These are phyloP conservation scores for Sanghuangporus sanghuang DNA, from an alignment of 1,284 basidiomycete genomes.

Conservation along the genomic window DNA sequence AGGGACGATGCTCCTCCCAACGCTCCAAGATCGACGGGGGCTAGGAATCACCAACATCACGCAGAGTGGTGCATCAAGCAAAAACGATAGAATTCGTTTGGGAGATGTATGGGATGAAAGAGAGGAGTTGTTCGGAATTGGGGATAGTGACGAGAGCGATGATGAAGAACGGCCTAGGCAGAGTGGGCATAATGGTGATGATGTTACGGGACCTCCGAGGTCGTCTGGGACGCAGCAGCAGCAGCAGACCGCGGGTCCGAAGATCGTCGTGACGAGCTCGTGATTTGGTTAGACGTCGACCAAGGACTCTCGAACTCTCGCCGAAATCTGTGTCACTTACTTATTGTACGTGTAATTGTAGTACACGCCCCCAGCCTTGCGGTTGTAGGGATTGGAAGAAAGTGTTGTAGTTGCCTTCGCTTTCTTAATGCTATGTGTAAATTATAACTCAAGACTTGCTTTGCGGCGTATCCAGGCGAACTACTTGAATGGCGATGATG, in stretches of 20 bases:
- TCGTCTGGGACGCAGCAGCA: constrained; percentile 21
- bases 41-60: constrained; percentile 18
- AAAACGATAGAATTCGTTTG: constrained; percentile 32
- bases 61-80: constrained; percentile 9
- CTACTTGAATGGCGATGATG: background rate
- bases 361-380: background rate
- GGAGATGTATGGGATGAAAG: constrained; percentile 73
- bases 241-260: constrained; percentile 12
- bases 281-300: constrained; percentile 21
- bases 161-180: constrained; percentile 11
- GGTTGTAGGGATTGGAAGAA: background rate
- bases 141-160: constrained; percentile 55
- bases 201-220: background rate
- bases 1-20: constrained; percentile 56
- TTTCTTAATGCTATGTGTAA: background rate
- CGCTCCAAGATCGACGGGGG: constrained; percentile 28
- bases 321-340: background rate
- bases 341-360: background rate
- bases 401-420: background rate
- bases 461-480: background rate
- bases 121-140: constrained; percentile 71
- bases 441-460: background rate
- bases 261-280: constrained; percentile 23
- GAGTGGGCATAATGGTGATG: background rate
- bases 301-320: background rate